A percentile compares a stretch with the other conserved stretches of the same genome.
phyloP scores from a whole-genome alignment of 2,329 filamentous ascomycete genomes.

The Curvularia hawaiiensis region DNA sequence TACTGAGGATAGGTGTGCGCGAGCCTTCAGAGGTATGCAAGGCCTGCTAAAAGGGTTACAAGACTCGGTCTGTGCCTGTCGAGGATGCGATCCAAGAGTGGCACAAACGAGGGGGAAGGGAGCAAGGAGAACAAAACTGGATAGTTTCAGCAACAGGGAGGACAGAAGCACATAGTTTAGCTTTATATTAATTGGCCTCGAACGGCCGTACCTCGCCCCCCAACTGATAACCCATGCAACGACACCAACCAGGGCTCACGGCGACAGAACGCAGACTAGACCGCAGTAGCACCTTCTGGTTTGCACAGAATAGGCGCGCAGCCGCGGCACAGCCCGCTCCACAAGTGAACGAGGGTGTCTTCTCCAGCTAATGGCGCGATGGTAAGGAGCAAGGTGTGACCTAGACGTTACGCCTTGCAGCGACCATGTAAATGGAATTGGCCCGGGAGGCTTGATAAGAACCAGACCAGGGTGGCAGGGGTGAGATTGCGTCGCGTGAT shows the following conservation, averaged over 20 bases:
- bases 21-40: not conserved
- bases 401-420: slow-evolving; percentile 21
- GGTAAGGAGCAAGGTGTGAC: slow-evolving; percentile 19
- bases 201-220: slow-evolving; percentile 21
- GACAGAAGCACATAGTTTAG: slow-evolving; percentile 25
- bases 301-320: slow-evolving; percentile 17
- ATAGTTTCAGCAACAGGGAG: slow-evolving; percentile 16
- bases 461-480: slow-evolving; percentile 17
- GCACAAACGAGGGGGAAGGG: slow-evolving; percentile 9
- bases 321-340: slow-evolving; percentile 20
- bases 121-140: slow-evolving; percentile 22
- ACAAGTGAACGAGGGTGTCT: slow-evolving; percentile 25
- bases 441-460: slow-evolving; percentile 31
- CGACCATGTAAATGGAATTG: slow-evolving; percentile 24
- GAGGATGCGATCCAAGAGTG: not conserved
- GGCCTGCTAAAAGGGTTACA: not conserved
- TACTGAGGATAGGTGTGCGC: not conserved
- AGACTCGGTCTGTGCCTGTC: not conserved
- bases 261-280: slow-evolving; percentile 10
- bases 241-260: not conserved
- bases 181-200: slow-evolving; percentile 32
- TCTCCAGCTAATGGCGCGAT: slow-evolving; percentile 21
- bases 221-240: slow-evolving; percentile 10
- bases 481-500: slow-evolving; percentile 16
- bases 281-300: slow-evolving; percentile 20